Evolutionary conservation across 78 protist genomes (phyloP).

Genomic region (Planoprotostelium fungivorum): DNA sequence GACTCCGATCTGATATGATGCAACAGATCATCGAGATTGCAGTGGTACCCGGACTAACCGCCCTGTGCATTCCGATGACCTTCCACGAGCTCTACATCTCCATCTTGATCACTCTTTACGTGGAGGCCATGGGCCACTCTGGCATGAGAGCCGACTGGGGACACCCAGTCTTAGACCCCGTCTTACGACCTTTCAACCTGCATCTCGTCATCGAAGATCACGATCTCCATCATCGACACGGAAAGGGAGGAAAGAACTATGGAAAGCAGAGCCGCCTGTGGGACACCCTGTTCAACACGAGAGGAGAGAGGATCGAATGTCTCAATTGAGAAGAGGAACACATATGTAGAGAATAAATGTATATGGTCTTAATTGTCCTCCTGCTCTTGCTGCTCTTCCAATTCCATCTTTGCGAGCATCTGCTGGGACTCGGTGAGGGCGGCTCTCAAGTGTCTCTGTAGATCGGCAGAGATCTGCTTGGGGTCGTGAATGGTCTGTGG

Average conservation of each 20-base stretch:
- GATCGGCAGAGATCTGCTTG: background rate
- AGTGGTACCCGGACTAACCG: background rate
- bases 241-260: background rate
- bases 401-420: no score
- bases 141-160: background rate
- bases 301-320: background rate
- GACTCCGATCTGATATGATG: no score
- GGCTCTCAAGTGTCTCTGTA: background rate
- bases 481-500: background rate
- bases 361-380: no score
- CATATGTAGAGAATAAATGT: no score
- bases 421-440: no score
- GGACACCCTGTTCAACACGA: background rate
- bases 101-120: background rate
- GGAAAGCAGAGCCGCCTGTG: background rate
- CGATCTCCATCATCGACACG: background rate
- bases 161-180: background rate
- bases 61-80: background rate
- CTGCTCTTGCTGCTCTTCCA: no score
- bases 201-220: background rate
- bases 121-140: background rate
- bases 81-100: background rate
- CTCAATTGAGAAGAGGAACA: no score
- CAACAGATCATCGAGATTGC: background rate
- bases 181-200: background rate